Conservation (phyloP, 805 yeast species). For the Yarrowia keelungensis region DNA sequence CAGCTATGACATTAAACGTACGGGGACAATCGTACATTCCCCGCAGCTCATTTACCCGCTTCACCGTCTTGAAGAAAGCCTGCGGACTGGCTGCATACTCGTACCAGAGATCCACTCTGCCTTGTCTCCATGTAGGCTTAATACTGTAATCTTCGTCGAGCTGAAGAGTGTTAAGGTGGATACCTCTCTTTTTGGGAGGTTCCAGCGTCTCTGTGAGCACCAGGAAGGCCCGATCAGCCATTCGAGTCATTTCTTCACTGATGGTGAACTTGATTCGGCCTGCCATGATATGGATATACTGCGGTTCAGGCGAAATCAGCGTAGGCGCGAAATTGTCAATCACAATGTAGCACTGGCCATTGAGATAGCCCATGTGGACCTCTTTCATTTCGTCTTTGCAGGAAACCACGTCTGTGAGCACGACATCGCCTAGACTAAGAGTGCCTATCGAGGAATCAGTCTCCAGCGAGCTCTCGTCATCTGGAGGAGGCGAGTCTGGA, state of each 20-base stretch:
- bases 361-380: constrained; percentile 17
- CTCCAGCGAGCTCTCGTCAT: neutral
- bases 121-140: constrained; percentile 25
- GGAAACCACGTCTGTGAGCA: constrained; percentile 4
- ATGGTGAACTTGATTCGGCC: constrained; percentile 14
- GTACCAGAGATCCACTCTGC: constrained; percentile 9
- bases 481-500: constrained; percentile 15
- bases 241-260: constrained; percentile 11
- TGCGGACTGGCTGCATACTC: constrained; percentile 18
- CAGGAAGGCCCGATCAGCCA: constrained; percentile 16
- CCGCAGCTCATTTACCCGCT: constrained; percentile 15
- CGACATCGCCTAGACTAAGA: neutral
- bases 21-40: neutral
- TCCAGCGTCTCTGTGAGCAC: constrained; percentile 26
- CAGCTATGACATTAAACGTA: neutral
- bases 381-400: constrained; percentile 13
- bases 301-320: neutral
- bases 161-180: constrained; percentile 17
- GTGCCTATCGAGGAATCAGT: neutral
- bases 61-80: constrained; percentile 16
- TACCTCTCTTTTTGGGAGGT: constrained; percentile 5
- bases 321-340: constrained; percentile 9
- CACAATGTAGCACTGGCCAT: constrained; percentile 25
- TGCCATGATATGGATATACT: constrained; percentile 8
- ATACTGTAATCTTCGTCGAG: constrained; percentile 22